Evolutionary conservation across 2,329 filamentous ascomycete species (phyloP), one percentile per base, ranked within the genome.

Genomic region (Atkinsonella hypoxylon): DNA sequence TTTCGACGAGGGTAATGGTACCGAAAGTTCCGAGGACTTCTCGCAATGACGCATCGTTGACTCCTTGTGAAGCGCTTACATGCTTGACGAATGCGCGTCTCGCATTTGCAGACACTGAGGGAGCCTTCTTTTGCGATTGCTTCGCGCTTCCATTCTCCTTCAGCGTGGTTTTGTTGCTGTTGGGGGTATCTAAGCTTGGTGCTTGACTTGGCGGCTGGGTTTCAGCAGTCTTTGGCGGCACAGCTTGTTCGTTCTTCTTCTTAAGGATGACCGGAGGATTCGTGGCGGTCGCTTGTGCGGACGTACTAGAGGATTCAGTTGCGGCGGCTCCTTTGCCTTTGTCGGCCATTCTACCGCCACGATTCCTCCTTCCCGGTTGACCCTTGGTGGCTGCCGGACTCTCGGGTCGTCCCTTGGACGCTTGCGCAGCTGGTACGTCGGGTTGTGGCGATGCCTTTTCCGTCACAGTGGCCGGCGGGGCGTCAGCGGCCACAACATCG

Each of bases 61-160:
- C 87, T 13, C 91, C 91, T 63, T 96, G 91, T 0, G 89, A 93
- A 11, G 88, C 81, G 62, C 94, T 95, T 48, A 84, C 85, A 59
- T 89, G 85, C 65, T 90, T 90, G 54, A 90, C 72, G 61, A 90
- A 90, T 18, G 82, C 85, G 46, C 86, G 83, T 15, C 77, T 79
- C 8, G 76, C 76, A 10, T 77, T 75, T 30, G 62, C 50, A 8
- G 61, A 61, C 11, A 66, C 59, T 3, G 51, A 39, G 3, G 62
- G 18, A 3, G 58, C 7, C 51, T 68, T 70, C 58, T 68, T 69
- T 53, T 68, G 64, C 5, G 59, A 45, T 2, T 54, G 46, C 52
- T 67, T 67, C 51, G 48, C 55, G 18, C 54, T 43, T 15, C 41
- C 44, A 12, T 48, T 52, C 8, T 54, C 50, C 39, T 36, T 50